Conservation (phyloP, 2,329 filamentous ascomycete genomes). For the Nothophaeocryptopus gaeumannii region DNA sequence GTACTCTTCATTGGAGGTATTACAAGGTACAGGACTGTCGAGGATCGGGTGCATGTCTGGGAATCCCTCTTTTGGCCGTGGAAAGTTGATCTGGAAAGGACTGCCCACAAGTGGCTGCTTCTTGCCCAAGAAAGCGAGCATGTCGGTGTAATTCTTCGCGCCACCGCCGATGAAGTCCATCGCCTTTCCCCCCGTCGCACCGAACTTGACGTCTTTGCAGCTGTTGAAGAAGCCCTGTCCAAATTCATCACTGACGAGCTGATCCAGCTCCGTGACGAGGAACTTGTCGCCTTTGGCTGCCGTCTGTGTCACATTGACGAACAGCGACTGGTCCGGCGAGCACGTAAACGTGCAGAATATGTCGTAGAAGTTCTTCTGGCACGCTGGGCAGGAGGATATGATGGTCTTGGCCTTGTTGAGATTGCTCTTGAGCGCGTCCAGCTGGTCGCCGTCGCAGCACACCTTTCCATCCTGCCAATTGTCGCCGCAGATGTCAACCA, state of each 20-base stretch:
- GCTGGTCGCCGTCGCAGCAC: constrained; percentile 79
- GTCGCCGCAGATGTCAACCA: constrained; percentile 80
- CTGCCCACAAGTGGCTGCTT: constrained; percentile 83
- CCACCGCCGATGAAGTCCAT: constrained; percentile 96
- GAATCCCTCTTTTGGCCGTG: constrained; percentile 57
- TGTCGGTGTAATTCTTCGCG: constrained; percentile 81
- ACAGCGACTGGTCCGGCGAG: constrained; percentile 92
- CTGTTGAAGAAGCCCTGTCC: constrained; percentile 89
- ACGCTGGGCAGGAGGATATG: constrained; percentile 90
- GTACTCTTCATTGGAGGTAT: constrained; percentile 80
- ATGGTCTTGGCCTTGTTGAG: constrained; percentile 83
- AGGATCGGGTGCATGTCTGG: constrained; percentile 68
- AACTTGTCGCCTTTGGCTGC: constrained; percentile 59
- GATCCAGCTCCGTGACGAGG: constrained; percentile 85
- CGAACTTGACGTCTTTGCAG: constrained; percentile 98
- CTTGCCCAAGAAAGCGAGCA: constrained; percentile 88
- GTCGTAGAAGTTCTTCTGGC: constrained; percentile 98
- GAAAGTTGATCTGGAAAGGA: constrained; percentile 98
- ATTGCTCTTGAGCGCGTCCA: constrained; percentile 77
- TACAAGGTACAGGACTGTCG: constrained; percentile 79
- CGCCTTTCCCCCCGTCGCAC: constrained; percentile 85
- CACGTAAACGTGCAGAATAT: constrained; percentile 98
- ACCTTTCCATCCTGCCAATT: constrained; percentile 82
- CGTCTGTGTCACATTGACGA: constrained; percentile 84
- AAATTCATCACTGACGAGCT: constrained; percentile 80